These are phyloP conservation scores for Talaromyces marneffei DNA, from an alignment of 2,329 filamentous ascomycete species.

Conservation along the genomic window DNA sequence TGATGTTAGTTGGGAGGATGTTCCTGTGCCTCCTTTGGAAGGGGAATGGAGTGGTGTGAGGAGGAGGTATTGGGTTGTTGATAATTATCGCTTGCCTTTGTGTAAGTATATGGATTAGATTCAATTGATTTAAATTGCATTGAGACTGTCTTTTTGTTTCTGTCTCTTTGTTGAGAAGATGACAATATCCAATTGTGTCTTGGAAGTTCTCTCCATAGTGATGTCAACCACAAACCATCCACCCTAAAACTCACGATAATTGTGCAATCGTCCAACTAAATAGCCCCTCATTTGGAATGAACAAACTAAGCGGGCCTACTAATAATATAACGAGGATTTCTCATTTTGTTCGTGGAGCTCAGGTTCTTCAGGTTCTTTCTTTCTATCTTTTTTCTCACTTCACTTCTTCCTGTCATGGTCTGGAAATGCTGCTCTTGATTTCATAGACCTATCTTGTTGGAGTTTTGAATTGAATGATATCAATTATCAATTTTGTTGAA, in stretches of 20 bases:
- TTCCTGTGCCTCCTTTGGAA: constrained; percentile 66
- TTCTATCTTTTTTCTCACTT: not conserved
- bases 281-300: not conserved
- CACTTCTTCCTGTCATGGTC: not conserved
- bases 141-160: not conserved
- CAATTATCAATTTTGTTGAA: not conserved
- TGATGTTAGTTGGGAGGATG: constrained; percentile 78
- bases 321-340: not conserved
- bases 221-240: not conserved
- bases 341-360: not conserved
- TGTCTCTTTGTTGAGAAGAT: not conserved
- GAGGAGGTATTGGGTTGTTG: constrained; percentile 82
- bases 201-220: not conserved
- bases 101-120: constrained; percentile 24
- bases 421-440: not conserved
- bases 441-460: not conserved
- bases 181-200: not conserved
- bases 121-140: not conserved
- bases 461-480: not conserved
- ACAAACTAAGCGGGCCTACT: not conserved
- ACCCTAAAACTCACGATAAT: not conserved
- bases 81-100: constrained; percentile 46
- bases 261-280: not conserved
- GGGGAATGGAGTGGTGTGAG: constrained; percentile 84
- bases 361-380: not conserved